Base-by-base conservation (phyloP, 352 stramenopile genomes). In the Globisporangium uncinulatum region DNA sequence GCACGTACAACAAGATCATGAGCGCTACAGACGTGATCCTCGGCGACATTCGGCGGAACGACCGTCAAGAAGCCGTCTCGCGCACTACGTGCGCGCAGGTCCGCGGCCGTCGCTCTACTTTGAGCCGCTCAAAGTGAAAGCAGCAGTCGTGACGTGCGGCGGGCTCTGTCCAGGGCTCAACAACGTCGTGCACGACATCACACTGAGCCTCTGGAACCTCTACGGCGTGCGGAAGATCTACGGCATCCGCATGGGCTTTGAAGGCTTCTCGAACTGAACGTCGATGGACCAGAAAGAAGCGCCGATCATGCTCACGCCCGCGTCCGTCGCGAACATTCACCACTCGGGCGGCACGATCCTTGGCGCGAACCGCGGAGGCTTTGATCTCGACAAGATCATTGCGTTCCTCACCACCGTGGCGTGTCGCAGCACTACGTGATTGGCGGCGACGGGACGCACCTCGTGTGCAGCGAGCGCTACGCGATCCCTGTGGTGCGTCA, bases 121-220 rank as follows among this genome's bases (percentile, higher is more conserved):
- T 44, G 77, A 92, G 58, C 84, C 84, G 7, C 36, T 66, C 14
- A 73, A 79, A 51, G 83, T 96, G 41, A 89, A 93, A 63, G 91
- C 86, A 8, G 92, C 89, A 21, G 94, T 98, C 56, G 89, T 98
- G 32, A 98, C 92, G 15, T 97, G 89, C 69, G 91, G 93, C 46
- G 95, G 95, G 2, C 73, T 99, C 32, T 98, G 94, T 61, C 97
- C 97, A n/a, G n/a, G n/a, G n/a, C n/a, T n/a, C n/a, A n/a, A n/a
- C n/a, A n/a, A n/a, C n/a, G n/a, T n/a, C n/a, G 89, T 99, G 59
- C 87, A 94, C 56, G 95, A 99, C 69, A 89, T 99, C 58, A 97
- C 94, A 10, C 83, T 97, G 13, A 92, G 89, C 9, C 70, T 99
- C 17, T 92, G 79, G 73, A 87, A 88, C 56, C 66, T 94, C 34